Evolutionary conservation across 1,284 basidiomycete species (phyloP), one percentile per base, ranked within the genome.

Genomic region (Amylostereum areolatum): DNA sequence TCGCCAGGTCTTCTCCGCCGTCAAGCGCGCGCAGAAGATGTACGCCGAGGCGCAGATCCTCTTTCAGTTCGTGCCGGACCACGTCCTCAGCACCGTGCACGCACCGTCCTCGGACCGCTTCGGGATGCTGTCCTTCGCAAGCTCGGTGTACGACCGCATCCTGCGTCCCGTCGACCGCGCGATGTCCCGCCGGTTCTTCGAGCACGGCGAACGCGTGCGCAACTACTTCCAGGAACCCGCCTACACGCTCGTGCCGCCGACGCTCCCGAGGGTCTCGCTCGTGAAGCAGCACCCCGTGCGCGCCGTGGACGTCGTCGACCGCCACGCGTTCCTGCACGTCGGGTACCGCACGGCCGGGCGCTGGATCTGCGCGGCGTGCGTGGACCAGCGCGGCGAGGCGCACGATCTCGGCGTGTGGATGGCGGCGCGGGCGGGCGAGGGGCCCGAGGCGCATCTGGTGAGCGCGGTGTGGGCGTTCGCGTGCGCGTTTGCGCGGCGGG

Each of bases 321-420:
- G 83, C 3, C 75, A 84, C 53, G 81, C 77, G 2, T 66, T 92
- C 41, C 67, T 92, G 40, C 90, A 93, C 59, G 73, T 92, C 40
- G 89, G 79, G 1, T 93, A 92, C 62, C 68, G 69, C 33, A 56
- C 84, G 2, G 81, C 81, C 52, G 75, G 80, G 5, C 83, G 81
- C 61, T 92, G 89, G 89, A 68, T 90, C 2, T 61, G 86, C 12
- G 80, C 80, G n/a, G 73, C 79, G n/a, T 84, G 80, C 57, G 67
- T 87, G 8, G 90, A 93, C 59, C 81, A 90, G 58, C 72, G 82
- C 4, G 89, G 89, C 4, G 88, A 92, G 61, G 77, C 72, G 10
- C 78, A 84, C 58, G 80, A 85, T 48, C 58, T 83, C 30, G 78
- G 75, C 7, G 77, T 83, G 5, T 87, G 84, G 82, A n/a, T n/a